A percentile compares a stretch with the other conserved stretches of the same genome.
phyloP scores from a whole-genome alignment of 768 basidiomycete genomes.

The Russula compacta region DNA sequence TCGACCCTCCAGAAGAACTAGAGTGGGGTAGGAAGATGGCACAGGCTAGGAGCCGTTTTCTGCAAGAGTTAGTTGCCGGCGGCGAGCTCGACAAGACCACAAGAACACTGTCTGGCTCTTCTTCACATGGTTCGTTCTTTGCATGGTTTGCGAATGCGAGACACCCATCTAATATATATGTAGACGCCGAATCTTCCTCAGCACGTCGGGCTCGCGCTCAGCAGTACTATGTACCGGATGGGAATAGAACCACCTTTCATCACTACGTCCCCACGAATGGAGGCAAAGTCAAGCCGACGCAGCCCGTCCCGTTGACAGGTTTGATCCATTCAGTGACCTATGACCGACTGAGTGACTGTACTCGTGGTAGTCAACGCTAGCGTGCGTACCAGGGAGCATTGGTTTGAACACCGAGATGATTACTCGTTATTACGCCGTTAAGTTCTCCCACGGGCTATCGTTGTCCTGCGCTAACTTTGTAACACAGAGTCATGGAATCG shows the following conservation, averaged over 20 bases:
- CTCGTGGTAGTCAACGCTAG: constrained; percentile 12
- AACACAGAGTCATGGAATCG: constrained; percentile 64
- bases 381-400: constrained; percentile 7
- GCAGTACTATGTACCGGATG: constrained; percentile 16
- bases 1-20: constrained; percentile 69
- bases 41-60: constrained; percentile 56
- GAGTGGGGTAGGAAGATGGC: constrained; percentile 75
- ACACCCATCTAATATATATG: neutral
- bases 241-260: constrained; percentile 20
- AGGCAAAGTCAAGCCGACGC: constrained; percentile 8
- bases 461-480: constrained; percentile 9
- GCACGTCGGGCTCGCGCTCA: constrained; percentile 16
- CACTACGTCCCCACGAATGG: constrained; percentile 20
- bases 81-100: constrained; percentile 31
- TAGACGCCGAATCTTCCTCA: constrained; percentile 13
- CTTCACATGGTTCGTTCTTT: constrained; percentile 17
- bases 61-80: constrained; percentile 54
- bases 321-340: neutral
- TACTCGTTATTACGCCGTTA: constrained; percentile 40
- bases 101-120: constrained; percentile 20
- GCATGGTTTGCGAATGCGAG: neutral
- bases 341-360: neutral
- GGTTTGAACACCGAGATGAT: constrained; percentile 16
- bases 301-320: constrained; percentile 14
- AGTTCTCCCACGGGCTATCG: neutral